Evolutionary conservation across 2,329 filamentous ascomycete genomes (phyloP), one percentile per base, ranked within the genome.

Genomic region (Apiospora marii): DNA sequence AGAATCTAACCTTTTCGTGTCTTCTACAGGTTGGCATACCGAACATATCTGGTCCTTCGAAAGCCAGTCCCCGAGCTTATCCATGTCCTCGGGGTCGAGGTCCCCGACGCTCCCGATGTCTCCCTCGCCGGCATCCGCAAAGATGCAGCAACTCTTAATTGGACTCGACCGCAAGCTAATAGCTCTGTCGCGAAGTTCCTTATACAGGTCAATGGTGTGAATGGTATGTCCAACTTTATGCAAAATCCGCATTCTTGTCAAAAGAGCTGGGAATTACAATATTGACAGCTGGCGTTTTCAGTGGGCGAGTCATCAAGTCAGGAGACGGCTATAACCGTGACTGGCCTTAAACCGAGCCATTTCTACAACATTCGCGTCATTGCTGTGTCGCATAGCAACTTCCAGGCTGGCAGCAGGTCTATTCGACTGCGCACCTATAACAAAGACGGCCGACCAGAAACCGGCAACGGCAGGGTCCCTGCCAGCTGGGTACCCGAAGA

Each of bases 311-410:
- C 95, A 64, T 92, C 90, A 75, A 91, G 91, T 77, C 89, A 91
- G 76, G 94, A 97, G 81, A 94, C 93, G 0, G 93, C 94, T n/a
- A 95, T 98, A 70, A 95, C 94, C 67, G 95, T 99, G 71, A 95
- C 93, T 44, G 94, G 95, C 51, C 87, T 99, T 10, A 92, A 93
- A 77, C 95, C 96, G 0, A 92, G 93, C 75, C 93, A 94, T 78
- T 97, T 95, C 79, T 98, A 98, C 84, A 97, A 97, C 76, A 92
- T 99, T 41, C 92, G 96, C 73, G 94, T 98, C 71, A 93, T 98
- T 76, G 94, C 96, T 51, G 93, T 98, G 71, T 97, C 96, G 68
- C 90, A 92, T 43, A 94, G 95, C 77, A 97, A 96, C 82, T 98
- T 98, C 78, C 94, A 97, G 80, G 94, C 95, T 0, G 93, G 94